phyloP scores from a whole-genome alignment of 2,329 filamentous ascomycete species.

The Colletotrichum cereale region DNA sequence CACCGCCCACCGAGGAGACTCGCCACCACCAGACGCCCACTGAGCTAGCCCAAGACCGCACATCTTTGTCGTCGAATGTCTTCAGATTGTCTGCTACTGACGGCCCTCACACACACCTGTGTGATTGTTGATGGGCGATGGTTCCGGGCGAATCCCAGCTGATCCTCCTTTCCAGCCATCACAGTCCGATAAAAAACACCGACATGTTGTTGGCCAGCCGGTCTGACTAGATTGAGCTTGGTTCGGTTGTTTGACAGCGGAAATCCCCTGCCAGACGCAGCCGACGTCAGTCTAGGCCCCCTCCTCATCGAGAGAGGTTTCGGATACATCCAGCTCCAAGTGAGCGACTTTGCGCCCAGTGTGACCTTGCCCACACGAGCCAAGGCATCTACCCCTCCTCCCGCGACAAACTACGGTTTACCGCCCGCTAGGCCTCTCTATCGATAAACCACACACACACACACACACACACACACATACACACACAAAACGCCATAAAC shows the following conservation, averaged over 20 bases:
- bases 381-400: conserved; percentile 31
- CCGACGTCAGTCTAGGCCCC: conserved; percentile 1
- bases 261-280: conserved; percentile 1
- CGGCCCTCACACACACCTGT: background rate
- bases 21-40: background rate
- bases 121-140: background rate
- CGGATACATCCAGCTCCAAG: conserved; percentile 18
- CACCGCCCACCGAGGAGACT: background rate
- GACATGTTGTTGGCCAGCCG: background rate
- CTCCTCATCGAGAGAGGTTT: conserved; percentile 25
- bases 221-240: conserved; percentile 1
- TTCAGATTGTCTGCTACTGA: background rate
- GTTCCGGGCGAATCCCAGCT: background rate
- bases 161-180: background rate
- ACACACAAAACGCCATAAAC: conserved; percentile 10
- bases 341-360: conserved; percentile 21
- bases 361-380: conserved; percentile 24
- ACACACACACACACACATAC: too few relatives aligned
- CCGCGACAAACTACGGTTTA: conserved; percentile 9
- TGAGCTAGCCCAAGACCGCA: background rate
- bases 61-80: background rate
- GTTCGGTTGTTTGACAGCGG: background rate
- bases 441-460: conserved; percentile 23
- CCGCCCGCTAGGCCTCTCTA: conserved; percentile 7
- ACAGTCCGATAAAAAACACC: background rate